Conservation (phyloP, 2,329 filamentous ascomycete genomes). For the Diplocarpon rosae region DNA sequence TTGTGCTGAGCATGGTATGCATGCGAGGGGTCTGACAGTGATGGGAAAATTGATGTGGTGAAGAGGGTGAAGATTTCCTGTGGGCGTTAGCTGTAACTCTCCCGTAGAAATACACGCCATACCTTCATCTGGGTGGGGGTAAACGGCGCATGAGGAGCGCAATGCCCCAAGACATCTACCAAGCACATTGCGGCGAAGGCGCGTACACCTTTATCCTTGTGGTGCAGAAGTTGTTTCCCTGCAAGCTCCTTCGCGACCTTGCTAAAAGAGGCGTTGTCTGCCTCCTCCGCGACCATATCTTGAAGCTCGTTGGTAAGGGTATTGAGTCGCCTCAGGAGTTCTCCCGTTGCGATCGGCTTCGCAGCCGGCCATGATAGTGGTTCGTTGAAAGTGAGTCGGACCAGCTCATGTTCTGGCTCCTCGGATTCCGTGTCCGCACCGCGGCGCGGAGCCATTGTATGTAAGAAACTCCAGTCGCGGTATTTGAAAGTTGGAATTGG, state of each 20-base stretch:
- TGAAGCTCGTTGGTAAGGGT: constrained; percentile 71
- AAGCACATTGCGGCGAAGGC: constrained; percentile 83
- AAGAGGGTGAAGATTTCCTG: constrained; percentile 92
- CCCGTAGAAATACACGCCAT: constrained; percentile 20
- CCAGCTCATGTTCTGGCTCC: constrained; percentile 29
- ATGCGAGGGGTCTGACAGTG: constrained; percentile 74
- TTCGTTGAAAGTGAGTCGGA: constrained; percentile 66
- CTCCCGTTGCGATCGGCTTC: constrained; percentile 73
- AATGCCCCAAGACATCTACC: constrained; percentile 85
- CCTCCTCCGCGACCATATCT: constrained; percentile 77
- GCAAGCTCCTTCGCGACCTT: constrained; percentile 79
- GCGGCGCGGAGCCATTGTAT: constrained; percentile 27
- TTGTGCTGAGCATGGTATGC: constrained; percentile 90
- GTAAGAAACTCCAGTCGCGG: constrained; percentile 16
- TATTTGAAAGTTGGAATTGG: not conserved
- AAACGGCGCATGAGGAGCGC: constrained; percentile 90
- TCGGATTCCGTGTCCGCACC: constrained; percentile 21
- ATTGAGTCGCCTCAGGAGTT: constrained; percentile 72
- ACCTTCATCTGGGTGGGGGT: constrained; percentile 85
- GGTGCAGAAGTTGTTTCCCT: constrained; percentile 68
- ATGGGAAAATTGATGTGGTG: constrained; percentile 70
- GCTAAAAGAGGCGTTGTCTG: constrained; percentile 70
- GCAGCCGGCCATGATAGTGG: constrained; percentile 85
- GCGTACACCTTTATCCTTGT: constrained; percentile 89
- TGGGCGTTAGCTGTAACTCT: constrained; percentile 9